Conservation (phyloP, 2,329 filamentous ascomycete species). For the Coniochaeta pulveracea region DNA sequence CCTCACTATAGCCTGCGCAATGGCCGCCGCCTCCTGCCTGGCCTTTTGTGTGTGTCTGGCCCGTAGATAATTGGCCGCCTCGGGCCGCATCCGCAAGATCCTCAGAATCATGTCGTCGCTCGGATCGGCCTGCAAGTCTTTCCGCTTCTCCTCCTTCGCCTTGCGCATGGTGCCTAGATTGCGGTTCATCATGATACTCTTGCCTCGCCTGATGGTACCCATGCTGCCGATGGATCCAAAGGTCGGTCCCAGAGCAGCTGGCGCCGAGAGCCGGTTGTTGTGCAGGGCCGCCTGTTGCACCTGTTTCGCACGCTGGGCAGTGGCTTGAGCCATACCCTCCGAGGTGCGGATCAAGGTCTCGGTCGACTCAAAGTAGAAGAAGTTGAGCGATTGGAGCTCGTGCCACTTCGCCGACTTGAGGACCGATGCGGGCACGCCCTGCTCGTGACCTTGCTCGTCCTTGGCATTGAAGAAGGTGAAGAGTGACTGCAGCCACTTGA, state of each 20-base stretch:
- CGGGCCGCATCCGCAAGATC: conserved; percentile 88
- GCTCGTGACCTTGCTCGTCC: conserved; percentile 66
- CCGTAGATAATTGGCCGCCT: conserved; percentile 77
- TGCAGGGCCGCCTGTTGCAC: conserved; percentile 49
- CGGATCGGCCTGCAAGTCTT: conserved; percentile 90
- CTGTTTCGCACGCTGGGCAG: conserved; percentile 52
- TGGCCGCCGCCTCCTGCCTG: conserved; percentile 76
- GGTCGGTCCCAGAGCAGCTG: conserved; percentile 38
- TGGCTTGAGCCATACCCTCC: conserved; percentile 87
- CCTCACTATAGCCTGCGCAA: conserved; percentile 86
- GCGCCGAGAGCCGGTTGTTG: conserved; percentile 59
- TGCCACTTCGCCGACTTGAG: conserved; percentile 97
- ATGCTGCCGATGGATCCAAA: conserved; percentile 53
- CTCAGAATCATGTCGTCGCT: conserved; percentile 97
- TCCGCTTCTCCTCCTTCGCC: conserved; percentile 90
- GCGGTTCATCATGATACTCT: conserved; percentile 85
- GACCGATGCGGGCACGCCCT: conserved; percentile 82
- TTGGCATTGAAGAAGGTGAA: conserved; percentile 92
- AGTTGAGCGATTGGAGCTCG: conserved; percentile 90
- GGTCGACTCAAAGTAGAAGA: conserved; percentile 94
- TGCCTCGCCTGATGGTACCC: conserved; percentile 53
- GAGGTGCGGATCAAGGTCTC: conserved; percentile 90
- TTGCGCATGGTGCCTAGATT: conserved; percentile 95
- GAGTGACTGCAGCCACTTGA: conserved; percentile 83
- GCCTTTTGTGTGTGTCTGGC: conserved; percentile 92